phyloP scores from a whole-genome alignment of 352 stramenopile species.

The Phytophthora parvispora region DNA sequence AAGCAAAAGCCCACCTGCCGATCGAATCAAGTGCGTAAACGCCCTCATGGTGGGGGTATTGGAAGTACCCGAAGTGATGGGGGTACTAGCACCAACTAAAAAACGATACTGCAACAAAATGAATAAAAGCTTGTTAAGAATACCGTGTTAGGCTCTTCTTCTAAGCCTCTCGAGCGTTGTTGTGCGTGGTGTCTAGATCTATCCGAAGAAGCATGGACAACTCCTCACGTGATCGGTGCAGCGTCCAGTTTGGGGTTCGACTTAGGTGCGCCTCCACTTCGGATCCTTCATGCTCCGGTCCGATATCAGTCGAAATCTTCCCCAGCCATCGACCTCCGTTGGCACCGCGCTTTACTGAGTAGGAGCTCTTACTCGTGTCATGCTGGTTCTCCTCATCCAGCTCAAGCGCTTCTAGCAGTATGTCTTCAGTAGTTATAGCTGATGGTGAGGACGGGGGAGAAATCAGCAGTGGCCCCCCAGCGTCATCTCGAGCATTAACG shows the following conservation, averaged over 20 bases:
- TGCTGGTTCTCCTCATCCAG: slow-evolving; percentile 26
- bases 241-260: slow-evolving; percentile 9
- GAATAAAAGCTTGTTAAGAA: slow-evolving; percentile 12
- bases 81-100: not conserved
- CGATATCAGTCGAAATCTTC: slow-evolving; percentile 8
- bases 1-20: slow-evolving; percentile 3
- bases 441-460: slow-evolving; percentile 11
- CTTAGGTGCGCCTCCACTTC: slow-evolving; percentile 3
- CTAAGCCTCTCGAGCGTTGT: slow-evolving; percentile 36
- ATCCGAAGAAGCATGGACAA: slow-evolving; percentile 30
- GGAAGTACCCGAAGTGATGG: slow-evolving; percentile 4
- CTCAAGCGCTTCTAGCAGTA: slow-evolving; percentile 26
- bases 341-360: not conserved
- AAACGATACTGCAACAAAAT: not conserved
- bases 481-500: not conserved
- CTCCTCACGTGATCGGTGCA: slow-evolving; percentile 29
- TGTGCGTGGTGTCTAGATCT: slow-evolving; percentile 28
- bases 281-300: slow-evolving; percentile 20
- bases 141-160: not conserved
- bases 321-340: slow-evolving; percentile 2
- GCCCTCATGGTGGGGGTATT: slow-evolving; percentile 17
- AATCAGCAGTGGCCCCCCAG: not conserved
- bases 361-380: not conserved
- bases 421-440: slow-evolving; percentile 17
- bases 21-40: slow-evolving; percentile 16